Percentiles rank a stretch among this genome's conserved stretches.
Evolutionary conservation across 2,329 filamentous ascomycete genomes (phyloP).

Genomic region (Xylariaceae sp.): DNA sequence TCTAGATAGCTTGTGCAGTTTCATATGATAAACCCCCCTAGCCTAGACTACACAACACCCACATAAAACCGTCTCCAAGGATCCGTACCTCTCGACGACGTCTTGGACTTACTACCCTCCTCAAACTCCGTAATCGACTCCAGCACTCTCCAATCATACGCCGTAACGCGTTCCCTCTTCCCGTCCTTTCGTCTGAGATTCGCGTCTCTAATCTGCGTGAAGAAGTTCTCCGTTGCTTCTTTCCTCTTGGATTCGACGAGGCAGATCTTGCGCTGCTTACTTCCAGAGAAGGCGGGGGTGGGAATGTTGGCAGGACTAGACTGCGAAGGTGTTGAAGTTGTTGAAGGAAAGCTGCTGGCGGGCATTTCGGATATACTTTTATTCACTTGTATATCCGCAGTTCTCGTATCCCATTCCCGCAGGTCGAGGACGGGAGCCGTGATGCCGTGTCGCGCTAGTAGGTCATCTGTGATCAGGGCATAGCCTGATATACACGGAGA

Average conservation of each 20-base stretch:
- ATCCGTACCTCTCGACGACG: constrained; percentile 33
- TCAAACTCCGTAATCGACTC: constrained; percentile 38
- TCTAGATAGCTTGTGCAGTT: too few relatives aligned
- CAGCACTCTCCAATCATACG: constrained; percentile 45
- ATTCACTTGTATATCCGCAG: not conserved
- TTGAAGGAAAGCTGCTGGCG: too few relatives aligned
- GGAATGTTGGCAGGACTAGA: not conserved
- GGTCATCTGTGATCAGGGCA: constrained; percentile 33
- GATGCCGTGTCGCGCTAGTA: constrained; percentile 41
- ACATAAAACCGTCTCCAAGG: constrained; percentile 43
- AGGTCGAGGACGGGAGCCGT: constrained; percentile 32
- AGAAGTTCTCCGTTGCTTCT: constrained; percentile 31
- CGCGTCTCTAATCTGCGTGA: constrained; percentile 31
- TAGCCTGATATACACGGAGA: constrained; percentile 37
- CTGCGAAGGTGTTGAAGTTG: too few relatives aligned
- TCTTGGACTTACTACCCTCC: constrained; percentile 20
- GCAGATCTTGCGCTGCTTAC: constrained; percentile 30
- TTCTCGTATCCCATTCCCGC: constrained; percentile 31
- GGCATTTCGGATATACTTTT: not conserved
- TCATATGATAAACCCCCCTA: not conserved
- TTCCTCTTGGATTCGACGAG: constrained; percentile 37
- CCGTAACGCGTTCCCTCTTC: constrained; percentile 35
- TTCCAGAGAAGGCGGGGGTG: not conserved
- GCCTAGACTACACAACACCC: constrained; percentile 34
- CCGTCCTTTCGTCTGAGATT: constrained; percentile 27